A percentile compares a stretch with the other conserved stretches of the same genome.
Evolutionary conservation across 2,329 filamentous ascomycete genomes (phyloP).

Genomic region (Aspergillus floridensis): DNA sequence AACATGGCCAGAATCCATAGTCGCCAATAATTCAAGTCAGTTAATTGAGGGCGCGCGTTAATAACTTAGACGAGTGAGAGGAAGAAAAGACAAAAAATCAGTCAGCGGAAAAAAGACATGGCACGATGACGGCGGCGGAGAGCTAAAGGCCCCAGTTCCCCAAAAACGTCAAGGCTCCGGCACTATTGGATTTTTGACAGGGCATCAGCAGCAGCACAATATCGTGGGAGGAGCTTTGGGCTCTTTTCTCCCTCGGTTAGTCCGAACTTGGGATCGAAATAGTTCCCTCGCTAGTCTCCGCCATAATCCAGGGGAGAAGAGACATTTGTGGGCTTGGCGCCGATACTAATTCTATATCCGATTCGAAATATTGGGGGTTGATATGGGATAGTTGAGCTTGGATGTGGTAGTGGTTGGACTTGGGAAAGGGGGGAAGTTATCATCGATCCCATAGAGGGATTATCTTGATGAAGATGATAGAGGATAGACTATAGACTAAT

Average conservation of each 20-base stretch:
- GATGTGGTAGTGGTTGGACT: too few relatives aligned
- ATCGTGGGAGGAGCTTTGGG: not conserved
- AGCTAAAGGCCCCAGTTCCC: slow-evolving; percentile 8
- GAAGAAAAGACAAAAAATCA: too few relatives aligned
- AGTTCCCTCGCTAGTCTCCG: not conserved
- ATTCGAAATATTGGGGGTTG: too few relatives aligned
- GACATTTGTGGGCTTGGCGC: not conserved
- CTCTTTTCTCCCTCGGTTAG: not conserved
- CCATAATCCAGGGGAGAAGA: not conserved
- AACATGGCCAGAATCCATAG: too few relatives aligned
- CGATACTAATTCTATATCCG: not conserved
- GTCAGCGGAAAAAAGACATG: not conserved
- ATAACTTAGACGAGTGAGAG: too few relatives aligned
- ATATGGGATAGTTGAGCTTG: too few relatives aligned
- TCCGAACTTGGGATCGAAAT: not conserved
- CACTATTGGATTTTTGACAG: slow-evolving; percentile 25
- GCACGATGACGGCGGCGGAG: slow-evolving; percentile 15
- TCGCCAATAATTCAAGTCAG: too few relatives aligned
- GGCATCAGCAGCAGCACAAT: not conserved
- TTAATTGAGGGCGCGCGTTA: too few relatives aligned
- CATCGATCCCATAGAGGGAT: too few relatives aligned
- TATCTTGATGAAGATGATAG: too few relatives aligned
- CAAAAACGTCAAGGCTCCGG: slow-evolving; percentile 18
- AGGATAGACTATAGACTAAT: too few relatives aligned
- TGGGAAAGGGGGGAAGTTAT: not conserved